Conservation (phyloP, 1,139 yeast genomes). For the Saccharomyces hybrid region DNA sequence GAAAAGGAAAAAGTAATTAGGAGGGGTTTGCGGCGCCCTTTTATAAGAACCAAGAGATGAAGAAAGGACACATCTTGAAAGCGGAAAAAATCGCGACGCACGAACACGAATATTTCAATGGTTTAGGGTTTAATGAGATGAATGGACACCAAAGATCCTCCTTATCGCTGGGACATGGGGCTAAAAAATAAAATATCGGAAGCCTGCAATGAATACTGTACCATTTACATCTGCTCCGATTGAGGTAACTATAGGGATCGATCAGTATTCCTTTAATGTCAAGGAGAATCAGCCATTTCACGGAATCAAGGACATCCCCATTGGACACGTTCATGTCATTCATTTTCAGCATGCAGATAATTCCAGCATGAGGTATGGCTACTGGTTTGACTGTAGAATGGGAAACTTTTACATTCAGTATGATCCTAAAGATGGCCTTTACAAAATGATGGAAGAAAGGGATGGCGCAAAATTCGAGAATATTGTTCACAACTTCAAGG, state of each 20-base stretch:
- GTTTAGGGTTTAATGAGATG: neutral
- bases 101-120: neutral
- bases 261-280: constrained; percentile 22
- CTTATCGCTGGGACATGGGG: neutral
- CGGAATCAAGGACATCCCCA: constrained; percentile 23
- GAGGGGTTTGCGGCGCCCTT: neutral
- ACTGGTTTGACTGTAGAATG: constrained; percentile 20
- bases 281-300: constrained; percentile 19
- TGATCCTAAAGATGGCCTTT: constrained; percentile 5
- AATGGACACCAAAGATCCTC: neutral
- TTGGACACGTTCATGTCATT: constrained; percentile 19
- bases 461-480: constrained; percentile 11
- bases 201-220: constrained; percentile 10
- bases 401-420: constrained; percentile 13
- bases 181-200: neutral
- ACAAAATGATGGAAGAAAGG: constrained; percentile 9
- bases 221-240: constrained; percentile 11
- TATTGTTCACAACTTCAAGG: constrained; percentile 7
- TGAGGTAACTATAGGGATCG: constrained; percentile 23
- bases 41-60: neutral
- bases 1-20: neutral
- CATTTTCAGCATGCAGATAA: constrained; percentile 22
- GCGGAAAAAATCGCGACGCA: neutral
- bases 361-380: constrained; percentile 24
- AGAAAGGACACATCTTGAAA: neutral